Percentiles rank a stretch among this genome's conserved stretches.
Evolutionary conservation across 495 filamentous ascomycete genomes (phyloP).

Genomic region (Aspergillus diversus): DNA sequence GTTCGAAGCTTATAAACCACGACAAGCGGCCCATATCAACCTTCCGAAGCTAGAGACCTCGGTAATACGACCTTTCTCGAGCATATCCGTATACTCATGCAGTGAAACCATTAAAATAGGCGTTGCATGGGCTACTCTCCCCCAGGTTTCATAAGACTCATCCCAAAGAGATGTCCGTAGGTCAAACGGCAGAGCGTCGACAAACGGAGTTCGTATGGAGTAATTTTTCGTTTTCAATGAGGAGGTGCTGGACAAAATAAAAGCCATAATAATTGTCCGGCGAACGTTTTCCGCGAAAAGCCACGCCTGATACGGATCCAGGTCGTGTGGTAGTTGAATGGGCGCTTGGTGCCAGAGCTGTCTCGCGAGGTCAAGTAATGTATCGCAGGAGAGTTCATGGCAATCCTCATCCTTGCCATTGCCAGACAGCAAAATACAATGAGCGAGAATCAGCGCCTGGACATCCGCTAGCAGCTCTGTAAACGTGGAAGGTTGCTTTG

Average conservation of each 20-base stretch:
- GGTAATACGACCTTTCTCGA: conserved; percentile 30
- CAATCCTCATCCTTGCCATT: conserved; percentile 19
- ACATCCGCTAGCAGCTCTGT: conserved; percentile 40
- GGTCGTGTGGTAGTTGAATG: conserved; percentile 24
- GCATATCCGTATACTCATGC: conserved; percentile 31
- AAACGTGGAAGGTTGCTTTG: conserved; percentile 28
- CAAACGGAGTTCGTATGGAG: conserved; percentile 42
- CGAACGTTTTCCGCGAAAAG: conserved; percentile 50
- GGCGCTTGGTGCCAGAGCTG: conserved; percentile 35
- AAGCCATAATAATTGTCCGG: conserved; percentile 44
- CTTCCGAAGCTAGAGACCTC: conserved; percentile 27
- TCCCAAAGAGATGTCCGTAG: conserved; percentile 43
- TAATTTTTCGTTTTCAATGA: conserved; percentile 42
- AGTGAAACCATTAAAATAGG: conserved; percentile 32
- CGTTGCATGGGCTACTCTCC: not conserved
- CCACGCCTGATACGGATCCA: conserved; percentile 47
- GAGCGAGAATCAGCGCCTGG: conserved; percentile 40
- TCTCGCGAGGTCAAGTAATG: conserved; percentile 27
- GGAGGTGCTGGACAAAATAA: conserved; percentile 43
- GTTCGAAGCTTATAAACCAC: not conserved
- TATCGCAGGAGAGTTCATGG: conserved; percentile 27
- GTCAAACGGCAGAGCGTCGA: conserved; percentile 43
- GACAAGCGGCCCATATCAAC: conserved; percentile 33
- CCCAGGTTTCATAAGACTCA: conserved; percentile 31
- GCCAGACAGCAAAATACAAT: conserved; percentile 40